These are phyloP conservation scores for Aphanomyces invadans DNA, from an alignment of 352 stramenopile genomes.

Conservation along the genomic window DNA sequence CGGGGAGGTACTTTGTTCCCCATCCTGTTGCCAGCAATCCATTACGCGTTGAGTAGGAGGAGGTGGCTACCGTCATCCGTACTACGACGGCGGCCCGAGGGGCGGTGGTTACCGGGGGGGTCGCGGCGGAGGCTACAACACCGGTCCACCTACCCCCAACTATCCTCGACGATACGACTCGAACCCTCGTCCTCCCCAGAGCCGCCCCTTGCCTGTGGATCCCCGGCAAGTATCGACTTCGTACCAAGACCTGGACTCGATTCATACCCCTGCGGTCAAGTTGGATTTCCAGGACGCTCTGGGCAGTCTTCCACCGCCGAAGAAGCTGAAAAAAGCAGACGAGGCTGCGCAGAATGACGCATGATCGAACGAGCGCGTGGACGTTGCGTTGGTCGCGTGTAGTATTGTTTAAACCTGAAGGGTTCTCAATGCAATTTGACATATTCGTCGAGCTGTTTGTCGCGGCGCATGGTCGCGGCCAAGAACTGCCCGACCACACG, in stretches of 20 bases:
- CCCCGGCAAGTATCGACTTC: constrained; percentile 73
- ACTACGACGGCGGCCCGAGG: constrained; percentile 27
- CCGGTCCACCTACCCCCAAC: constrained; percentile 43
- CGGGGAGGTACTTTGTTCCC: constrained; percentile 33
- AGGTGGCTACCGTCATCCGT: constrained; percentile 2
- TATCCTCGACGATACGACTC: constrained; percentile 33
- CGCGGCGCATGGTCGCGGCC: constrained; percentile 66
- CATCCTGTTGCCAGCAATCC: too few relatives aligned
- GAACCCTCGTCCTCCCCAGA: constrained; percentile 30
- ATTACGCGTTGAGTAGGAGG: too few relatives aligned
- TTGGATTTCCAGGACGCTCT: constrained; percentile 71
- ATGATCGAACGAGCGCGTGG: neutral
- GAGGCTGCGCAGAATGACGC: neutral
- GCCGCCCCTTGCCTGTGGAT: constrained; percentile 58
- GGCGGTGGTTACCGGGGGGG: constrained; percentile 23
- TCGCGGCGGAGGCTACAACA: constrained; percentile 42
- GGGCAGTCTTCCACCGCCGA: constrained; percentile 66
- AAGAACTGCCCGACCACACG: constrained; percentile 74
- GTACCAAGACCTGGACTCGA: constrained; percentile 77
- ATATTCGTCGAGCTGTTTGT: constrained; percentile 70
- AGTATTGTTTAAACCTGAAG: too few relatives aligned
- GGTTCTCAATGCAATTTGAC: too few relatives aligned
- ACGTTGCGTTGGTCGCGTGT: too few relatives aligned
- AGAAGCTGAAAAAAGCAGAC: constrained; percentile 70
- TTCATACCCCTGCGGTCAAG: constrained; percentile 77